Conservation (phyloP, 139 green algal species). For the Volvox reticuliferus region DNA sequence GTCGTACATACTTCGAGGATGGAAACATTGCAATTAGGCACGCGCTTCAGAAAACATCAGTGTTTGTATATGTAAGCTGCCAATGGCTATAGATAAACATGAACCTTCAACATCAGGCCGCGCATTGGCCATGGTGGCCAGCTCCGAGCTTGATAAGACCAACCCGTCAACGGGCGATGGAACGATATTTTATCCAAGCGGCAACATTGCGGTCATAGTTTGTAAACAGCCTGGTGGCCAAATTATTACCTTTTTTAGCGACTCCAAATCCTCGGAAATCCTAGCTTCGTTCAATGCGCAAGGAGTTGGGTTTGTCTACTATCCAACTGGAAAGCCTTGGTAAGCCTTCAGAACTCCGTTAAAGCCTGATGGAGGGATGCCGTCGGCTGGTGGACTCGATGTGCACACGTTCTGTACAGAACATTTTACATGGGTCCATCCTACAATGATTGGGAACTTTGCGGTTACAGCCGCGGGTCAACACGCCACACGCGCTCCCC, state of each 20-base stretch:
- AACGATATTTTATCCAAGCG: conserved; percentile 39
- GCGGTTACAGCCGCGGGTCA: too few species aligned
- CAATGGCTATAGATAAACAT: not conserved
- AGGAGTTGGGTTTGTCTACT: conserved; percentile 49
- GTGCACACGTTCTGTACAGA: too few species aligned
- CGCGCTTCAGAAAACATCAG: too few species aligned
- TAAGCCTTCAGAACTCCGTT: not conserved
- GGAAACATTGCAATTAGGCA: too few species aligned
- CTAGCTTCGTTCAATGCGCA: conserved; percentile 45
- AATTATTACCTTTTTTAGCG: conserved; percentile 38
- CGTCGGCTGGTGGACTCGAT: not conserved
- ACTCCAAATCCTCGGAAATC: not conserved
- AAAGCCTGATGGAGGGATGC: not conserved
- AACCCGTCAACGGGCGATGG: conserved; percentile 41
- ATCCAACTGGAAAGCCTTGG: conserved; percentile 49
- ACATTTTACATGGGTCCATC: too few species aligned
- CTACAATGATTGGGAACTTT: too few species aligned
- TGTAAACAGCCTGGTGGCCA: conserved; percentile 15
- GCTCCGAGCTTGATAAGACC: conserved; percentile 40
- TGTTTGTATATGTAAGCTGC: too few species aligned
- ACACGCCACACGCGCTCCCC: too few species aligned
- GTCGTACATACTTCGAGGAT: too few species aligned
- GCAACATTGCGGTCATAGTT: conserved; percentile 37
- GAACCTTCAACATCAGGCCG: conserved; percentile 21
- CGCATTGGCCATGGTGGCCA: not conserved